Evolutionary conservation across 805 yeast species (phyloP), one percentile per base, ranked within the genome.

Genomic region (Lipomyces oligophaga): DNA sequence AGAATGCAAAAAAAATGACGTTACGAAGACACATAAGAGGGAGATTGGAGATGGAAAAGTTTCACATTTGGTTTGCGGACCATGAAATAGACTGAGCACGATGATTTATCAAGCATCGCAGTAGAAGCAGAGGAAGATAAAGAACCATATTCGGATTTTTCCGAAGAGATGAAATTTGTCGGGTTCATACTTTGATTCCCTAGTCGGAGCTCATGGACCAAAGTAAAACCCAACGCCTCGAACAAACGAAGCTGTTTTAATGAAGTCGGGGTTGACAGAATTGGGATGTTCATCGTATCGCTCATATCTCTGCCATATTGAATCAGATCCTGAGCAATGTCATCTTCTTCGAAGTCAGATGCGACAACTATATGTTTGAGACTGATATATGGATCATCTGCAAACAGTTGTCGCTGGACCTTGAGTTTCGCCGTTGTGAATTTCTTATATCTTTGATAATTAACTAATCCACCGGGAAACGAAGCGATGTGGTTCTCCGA

Each of bases 251-350:
- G 24, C 11, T 35, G 26, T 3, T 24, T 10, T 8, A 38, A 27
- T 2, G 52, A 34, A 4, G 45, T 16, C 4, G 45, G 47, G 33
- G 43, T 45, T 13, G 41, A n/a, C 34, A 27, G 47, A 5, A 50
- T 50, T 18, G 55, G 55, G 8, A 50, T 34, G 32, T 47, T 46
- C 27, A 40, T 47, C 13, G 48, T 47, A 27, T 50, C 55, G n/a
- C 52, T 48, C 55, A 50, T 47, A 37, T 50, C 55, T 6, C 43
- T 25, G 7, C 55, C 55, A 30, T 50, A 50, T 20, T 47, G 42
- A 11, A 50, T 21, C 20, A 50, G 33, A 22, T 30, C 41, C 3
- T 45, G 8, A 5, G 33, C 42, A n/a, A 46, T 35, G 3, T 38
- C 44, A 18, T 28, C 43, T 21, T 37, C 26, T n/a, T 33, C 10